phyloP scores from a whole-genome alignment of 192 early-diverging fungal genomes.

The Cladochytrium replicatum region DNA sequence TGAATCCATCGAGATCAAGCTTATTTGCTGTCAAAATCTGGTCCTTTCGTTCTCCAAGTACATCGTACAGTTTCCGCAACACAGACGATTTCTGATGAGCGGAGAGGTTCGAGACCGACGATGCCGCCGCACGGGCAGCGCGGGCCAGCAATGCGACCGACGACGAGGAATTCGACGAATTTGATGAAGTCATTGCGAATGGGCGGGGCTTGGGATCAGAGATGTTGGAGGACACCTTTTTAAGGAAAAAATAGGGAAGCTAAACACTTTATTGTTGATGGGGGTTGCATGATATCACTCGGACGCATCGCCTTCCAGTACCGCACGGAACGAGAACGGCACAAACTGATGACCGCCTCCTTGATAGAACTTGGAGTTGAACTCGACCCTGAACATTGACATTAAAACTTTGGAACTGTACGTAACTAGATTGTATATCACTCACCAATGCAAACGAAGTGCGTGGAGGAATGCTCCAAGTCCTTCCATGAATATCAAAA shows the following conservation, averaged over 20 bases:
- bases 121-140: too few relatives aligned
- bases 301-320: too few relatives aligned
- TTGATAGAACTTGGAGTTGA: slow-evolving; percentile 81
- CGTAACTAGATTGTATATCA: not conserved
- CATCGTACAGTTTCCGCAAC: slow-evolving; percentile 56
- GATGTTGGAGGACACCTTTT: too few relatives aligned
- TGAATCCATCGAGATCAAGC: slow-evolving; percentile 62
- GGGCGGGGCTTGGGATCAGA: too few relatives aligned
- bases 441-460: slow-evolving; percentile 63
- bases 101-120: too few relatives aligned
- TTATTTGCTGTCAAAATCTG: slow-evolving; percentile 71
- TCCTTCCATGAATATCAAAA: slow-evolving; percentile 62
- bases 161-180: too few relatives aligned
- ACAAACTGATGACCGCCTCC: slow-evolving; percentile 67
- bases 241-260: too few relatives aligned
- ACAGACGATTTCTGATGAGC: slow-evolving; percentile 75
- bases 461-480: slow-evolving; percentile 64
- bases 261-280: too few relatives aligned
- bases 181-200: too few relatives aligned
- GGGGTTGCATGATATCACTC: too few relatives aligned
- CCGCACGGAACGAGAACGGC: slow-evolving; percentile 40
- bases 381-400: slow-evolving; percentile 53
- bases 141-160: too few relatives aligned
- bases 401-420: not conserved
- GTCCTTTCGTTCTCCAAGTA: slow-evolving; percentile 51